Evolutionary conservation across 345 rosid genomes (phyloP).

Genomic region (Gossypium bickii): DNA sequence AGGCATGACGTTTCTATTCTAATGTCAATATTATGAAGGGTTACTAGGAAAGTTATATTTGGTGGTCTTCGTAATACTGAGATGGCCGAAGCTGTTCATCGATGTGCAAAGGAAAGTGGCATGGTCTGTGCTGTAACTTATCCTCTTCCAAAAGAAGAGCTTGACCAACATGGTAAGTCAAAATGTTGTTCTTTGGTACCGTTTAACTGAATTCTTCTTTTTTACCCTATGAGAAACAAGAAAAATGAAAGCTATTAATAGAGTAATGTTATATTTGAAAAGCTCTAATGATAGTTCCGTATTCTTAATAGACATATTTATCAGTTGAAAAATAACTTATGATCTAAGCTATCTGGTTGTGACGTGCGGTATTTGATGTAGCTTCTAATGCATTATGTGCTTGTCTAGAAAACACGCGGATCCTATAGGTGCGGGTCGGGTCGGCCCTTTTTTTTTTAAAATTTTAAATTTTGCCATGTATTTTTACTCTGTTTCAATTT

Average conservation of each 20-base stretch:
- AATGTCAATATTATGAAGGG: conserved; percentile 43
- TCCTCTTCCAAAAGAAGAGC: conserved; percentile 72
- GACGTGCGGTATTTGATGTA: no score
- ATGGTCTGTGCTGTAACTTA: conserved; percentile 75
- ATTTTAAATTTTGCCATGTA: no score
- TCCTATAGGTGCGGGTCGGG: no score
- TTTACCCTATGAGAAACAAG: neutral
- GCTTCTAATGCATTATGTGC: no score
- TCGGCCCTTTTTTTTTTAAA: no score
- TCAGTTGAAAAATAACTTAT: no score
- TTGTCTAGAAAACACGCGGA: no score
- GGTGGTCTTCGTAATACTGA: conserved; percentile 73
- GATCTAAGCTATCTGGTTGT: no score
- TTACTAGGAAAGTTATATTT: conserved; percentile 87
- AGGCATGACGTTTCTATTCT: neutral
- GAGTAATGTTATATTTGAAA: neutral
- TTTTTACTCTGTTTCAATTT: no score
- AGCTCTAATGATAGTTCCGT: neutral
- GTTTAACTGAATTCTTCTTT: neutral
- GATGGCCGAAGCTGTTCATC: conserved; percentile 71
- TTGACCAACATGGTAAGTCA: conserved; percentile 63
- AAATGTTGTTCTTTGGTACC: neutral
- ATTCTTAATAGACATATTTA: no score
- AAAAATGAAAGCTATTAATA: neutral
- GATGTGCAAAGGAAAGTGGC: conserved; percentile 58